These are phyloP conservation scores for Ploettnerulaceae sp. DNA, from an alignment of 2,329 filamentous ascomycete species.

Conservation along the genomic window DNA sequence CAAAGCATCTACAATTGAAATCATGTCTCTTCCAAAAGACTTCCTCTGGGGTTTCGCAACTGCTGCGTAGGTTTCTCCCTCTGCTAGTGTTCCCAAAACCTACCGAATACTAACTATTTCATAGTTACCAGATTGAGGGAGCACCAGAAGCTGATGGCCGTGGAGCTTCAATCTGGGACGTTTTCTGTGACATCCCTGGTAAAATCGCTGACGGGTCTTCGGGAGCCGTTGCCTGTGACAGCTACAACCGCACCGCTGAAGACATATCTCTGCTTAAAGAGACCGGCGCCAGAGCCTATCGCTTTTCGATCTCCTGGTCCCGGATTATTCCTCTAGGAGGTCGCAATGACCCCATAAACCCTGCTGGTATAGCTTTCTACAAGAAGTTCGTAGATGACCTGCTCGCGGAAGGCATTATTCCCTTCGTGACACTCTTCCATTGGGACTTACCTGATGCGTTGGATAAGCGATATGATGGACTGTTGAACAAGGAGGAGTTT, in stretches of 20 bases:
- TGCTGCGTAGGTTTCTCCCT: slow-evolving; percentile 54
- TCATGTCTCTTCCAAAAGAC: slow-evolving; percentile 54
- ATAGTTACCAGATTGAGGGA: slow-evolving; percentile 84
- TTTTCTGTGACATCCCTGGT: slow-evolving; percentile 74
- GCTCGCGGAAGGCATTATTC: slow-evolving; percentile 68
- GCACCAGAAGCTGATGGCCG: slow-evolving; percentile 70
- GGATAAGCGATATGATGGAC: slow-evolving; percentile 74
- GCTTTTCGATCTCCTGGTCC: slow-evolving; percentile 81
- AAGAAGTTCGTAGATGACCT: slow-evolving; percentile 74
- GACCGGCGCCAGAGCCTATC: slow-evolving; percentile 69
- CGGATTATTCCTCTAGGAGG: slow-evolving; percentile 83
- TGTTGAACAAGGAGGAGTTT: slow-evolving; percentile 78
- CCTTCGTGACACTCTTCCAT: slow-evolving; percentile 80
- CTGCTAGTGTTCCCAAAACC: background rate
- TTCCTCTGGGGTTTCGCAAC: slow-evolving; percentile 80
- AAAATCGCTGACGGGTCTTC: slow-evolving; percentile 77
- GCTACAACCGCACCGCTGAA: slow-evolving; percentile 72
- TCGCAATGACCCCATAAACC: slow-evolving; percentile 75
- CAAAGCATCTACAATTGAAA: background rate
- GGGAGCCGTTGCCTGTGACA: slow-evolving; percentile 78
- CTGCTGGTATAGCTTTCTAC: slow-evolving; percentile 73
- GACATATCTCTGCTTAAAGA: slow-evolving; percentile 75
- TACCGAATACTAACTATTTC: slow-evolving; percentile 3
- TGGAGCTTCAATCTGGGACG: slow-evolving; percentile 82
- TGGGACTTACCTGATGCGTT: slow-evolving; percentile 81